Percentiles rank a stretch among this genome's conserved stretches.
Evolutionary conservation across 768 basidiomycete species (phyloP).

Genomic region (Hirschioporus abietinus): DNA sequence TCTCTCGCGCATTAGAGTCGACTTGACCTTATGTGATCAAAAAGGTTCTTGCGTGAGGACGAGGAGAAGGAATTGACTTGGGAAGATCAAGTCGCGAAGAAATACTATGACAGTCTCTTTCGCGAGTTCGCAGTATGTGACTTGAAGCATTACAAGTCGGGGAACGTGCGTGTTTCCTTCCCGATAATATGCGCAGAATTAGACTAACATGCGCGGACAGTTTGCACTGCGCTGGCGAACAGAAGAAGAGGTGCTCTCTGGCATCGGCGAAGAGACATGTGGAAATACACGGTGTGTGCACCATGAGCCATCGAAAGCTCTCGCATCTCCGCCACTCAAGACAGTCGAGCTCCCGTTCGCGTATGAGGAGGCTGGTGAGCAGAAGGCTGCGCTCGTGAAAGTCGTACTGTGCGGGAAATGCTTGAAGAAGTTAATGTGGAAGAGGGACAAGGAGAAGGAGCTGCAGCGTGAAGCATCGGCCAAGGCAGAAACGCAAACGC

Average conservation of each 20-base stretch:
- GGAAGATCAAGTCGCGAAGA: slow-evolving; percentile 82
- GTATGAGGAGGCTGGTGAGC: slow-evolving; percentile 73
- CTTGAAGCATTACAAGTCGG: slow-evolving; percentile 92
- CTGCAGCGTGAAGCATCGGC: background rate
- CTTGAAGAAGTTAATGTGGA: slow-evolving; percentile 82
- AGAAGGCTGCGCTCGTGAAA: slow-evolving; percentile 83
- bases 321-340: slow-evolving; percentile 36
- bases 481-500: background rate
- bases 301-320: slow-evolving; percentile 37
- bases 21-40: slow-evolving; percentile 3
- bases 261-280: slow-evolving; percentile 83
- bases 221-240: slow-evolving; percentile 94
- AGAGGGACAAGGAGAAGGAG: slow-evolving; percentile 61
- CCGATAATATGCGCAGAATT: background rate
- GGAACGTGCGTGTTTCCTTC: slow-evolving; percentile 53
- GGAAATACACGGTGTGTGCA: slow-evolving; percentile 81
- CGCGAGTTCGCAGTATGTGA: slow-evolving; percentile 92
- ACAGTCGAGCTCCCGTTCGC: slow-evolving; percentile 89
- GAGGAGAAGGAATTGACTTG: slow-evolving; percentile 43
- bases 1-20: background rate
- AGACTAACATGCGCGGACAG: slow-evolving; percentile 29
- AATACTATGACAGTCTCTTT: slow-evolving; percentile 85
- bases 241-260: slow-evolving; percentile 81
- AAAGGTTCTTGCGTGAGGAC: slow-evolving; percentile 75
- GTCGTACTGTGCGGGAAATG: slow-evolving; percentile 81